These are phyloP conservation scores for Schizophyllum amplum DNA, from an alignment of 1,284 basidiomycete genomes.

Conservation along the genomic window DNA sequence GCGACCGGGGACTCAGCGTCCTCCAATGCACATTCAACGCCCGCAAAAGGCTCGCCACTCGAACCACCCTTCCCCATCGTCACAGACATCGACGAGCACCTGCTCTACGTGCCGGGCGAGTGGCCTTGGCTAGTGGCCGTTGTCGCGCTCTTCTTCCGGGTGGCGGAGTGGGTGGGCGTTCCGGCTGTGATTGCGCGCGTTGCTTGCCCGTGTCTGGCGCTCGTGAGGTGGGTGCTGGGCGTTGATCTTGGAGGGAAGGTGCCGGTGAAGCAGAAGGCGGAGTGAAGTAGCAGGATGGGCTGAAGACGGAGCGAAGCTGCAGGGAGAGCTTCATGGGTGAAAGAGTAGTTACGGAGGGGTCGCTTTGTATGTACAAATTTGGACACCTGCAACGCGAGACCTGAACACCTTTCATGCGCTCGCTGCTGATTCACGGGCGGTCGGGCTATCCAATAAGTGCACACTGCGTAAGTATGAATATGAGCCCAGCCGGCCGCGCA, in stretches of 20 bases:
- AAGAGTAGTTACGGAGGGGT: neutral
- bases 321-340: neutral
- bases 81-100: slow-evolving; percentile 8
- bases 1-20: no score
- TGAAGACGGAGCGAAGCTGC: no score
- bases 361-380: neutral
- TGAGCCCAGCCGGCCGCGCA: no score
- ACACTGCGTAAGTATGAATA: no score
- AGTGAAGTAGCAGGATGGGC: no score
- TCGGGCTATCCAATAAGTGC: no score
- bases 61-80: slow-evolving; percentile 10
- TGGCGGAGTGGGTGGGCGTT: slow-evolving; percentile 7
- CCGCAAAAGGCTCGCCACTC: neutral
- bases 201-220: slow-evolving; percentile 1
- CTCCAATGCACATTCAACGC: no score
- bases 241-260: neutral
- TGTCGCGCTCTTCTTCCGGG: slow-evolving; percentile 4
- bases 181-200: slow-evolving; percentile 3
- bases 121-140: neutral
- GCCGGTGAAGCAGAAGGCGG: no score
- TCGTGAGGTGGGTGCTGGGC: slow-evolving; percentile 3
- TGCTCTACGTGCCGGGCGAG: slow-evolving; percentile 3
- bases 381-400: neutral
- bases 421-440: no score
- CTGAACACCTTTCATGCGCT: no score